phyloP scores from a whole-genome alignment of 2,329 filamentous ascomycete species.

The Zymoseptoria brevis region DNA sequence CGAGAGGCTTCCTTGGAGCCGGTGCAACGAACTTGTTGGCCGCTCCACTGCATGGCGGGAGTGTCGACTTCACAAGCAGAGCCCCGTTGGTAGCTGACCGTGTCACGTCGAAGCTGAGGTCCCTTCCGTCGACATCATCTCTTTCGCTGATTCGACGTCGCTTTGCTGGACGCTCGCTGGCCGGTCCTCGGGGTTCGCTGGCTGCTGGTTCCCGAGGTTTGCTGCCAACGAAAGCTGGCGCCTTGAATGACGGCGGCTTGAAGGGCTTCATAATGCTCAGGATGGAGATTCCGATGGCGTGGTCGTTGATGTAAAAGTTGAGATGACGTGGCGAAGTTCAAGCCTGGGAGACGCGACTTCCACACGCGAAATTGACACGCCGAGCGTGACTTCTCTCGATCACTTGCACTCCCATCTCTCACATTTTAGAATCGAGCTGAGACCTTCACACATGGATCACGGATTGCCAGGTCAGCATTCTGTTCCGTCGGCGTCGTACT shows the following conservation, averaged over 20 bases:
- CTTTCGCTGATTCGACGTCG: conserved; percentile 33
- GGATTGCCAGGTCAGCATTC: background rate
- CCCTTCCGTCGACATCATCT: conserved; percentile 19
- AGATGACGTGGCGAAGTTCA: background rate
- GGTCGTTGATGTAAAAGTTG: background rate
- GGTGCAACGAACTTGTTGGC: conserved; percentile 17
- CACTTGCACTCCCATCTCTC: background rate
- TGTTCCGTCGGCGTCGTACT: background rate
- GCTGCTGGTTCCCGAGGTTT: background rate
- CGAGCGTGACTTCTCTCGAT: background rate
- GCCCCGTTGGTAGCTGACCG: conserved; percentile 17
- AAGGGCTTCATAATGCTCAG: conserved; percentile 24
- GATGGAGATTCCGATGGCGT: background rate
- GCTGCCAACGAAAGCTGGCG: conserved; percentile 5
- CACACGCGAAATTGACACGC: too few species aligned
- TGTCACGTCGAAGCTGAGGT: conserved; percentile 12
- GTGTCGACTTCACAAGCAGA: conserved; percentile 25
- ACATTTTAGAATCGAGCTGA: too few species aligned
- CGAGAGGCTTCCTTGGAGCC: conserved; percentile 24
- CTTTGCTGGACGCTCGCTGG: conserved; percentile 32
- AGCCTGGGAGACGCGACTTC: too few species aligned
- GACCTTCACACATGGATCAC: too few species aligned
- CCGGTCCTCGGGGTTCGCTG: conserved; percentile 12
- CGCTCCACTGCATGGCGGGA: conserved; percentile 4
- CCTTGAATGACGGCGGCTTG: conserved; percentile 19